Conservation (phyloP, 345 rosid genomes). For the Euphorbia peplus region DNA sequence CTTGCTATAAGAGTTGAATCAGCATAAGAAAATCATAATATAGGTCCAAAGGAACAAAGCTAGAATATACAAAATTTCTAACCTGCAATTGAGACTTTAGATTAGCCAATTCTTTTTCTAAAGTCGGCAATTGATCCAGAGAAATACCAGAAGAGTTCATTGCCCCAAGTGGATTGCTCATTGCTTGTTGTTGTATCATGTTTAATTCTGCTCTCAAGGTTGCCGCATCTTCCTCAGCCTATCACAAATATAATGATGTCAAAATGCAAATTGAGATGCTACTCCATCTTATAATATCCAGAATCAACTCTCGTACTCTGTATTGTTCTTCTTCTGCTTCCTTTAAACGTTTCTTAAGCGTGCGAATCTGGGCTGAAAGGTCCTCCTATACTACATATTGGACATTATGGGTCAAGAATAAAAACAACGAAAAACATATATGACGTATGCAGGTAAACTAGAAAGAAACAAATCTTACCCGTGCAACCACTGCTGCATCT, state of each 20-base stretch:
- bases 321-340: conserved; percentile 96
- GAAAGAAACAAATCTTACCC: conserved; percentile 38
- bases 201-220: conserved; percentile 92
- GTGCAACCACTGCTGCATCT: conserved; percentile 96
- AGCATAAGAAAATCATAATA: conserved; percentile 28
- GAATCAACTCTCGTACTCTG: conserved; percentile 44
- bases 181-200: conserved; percentile 69
- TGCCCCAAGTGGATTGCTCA: conserved; percentile 48
- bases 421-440: conserved; percentile 5
- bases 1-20: conserved; percentile 50
- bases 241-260: conserved; percentile 22
- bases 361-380: conserved; percentile 85
- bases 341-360: conserved; percentile 72
- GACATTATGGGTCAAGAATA: conserved; percentile 19
- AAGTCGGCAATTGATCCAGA: conserved; percentile 50
- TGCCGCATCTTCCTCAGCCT: conserved; percentile 99
- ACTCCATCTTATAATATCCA: conserved; percentile 8
- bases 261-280: conserved; percentile 4
- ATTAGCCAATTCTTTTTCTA: conserved; percentile 72
- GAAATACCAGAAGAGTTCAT: conserved; percentile 40
- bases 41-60: conserved; percentile 4
- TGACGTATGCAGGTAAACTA: background rate
- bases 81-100: conserved; percentile 75
- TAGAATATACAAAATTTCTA: conserved; percentile 8
- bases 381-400: conserved; percentile 69